Base-by-base conservation (phyloP, 805 yeast species). In the Candida koratica region DNA sequence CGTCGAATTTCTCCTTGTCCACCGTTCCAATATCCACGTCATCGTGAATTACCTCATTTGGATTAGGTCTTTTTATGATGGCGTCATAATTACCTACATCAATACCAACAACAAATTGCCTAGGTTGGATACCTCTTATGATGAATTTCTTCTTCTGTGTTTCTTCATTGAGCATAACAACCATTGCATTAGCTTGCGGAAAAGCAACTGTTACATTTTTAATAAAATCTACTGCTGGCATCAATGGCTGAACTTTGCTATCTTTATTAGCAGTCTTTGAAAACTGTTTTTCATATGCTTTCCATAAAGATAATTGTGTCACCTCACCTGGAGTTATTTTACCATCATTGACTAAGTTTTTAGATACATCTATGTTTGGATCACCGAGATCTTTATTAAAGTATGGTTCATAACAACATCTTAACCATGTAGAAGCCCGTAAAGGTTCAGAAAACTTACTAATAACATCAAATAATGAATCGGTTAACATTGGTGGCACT, bases 161-260 rank as follows among this genome's bases (percentile, higher is more conserved):
- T 32, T 56, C 60, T 4, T 51, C 44, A 10, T 75, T 78, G 27
- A 76, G 69, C 36, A 76, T 75, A 16, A 90, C 77, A 11, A 93
- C 97, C 90, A 88, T 89, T 1, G 98, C 97, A 35, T 85, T 81
- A 3, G 96, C 87, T 48, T 79, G 76, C 12, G 84, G 81, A 55
- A 93, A 93, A 1, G 96, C 95, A 42, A 78, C 77, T 22, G 89
- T 82, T 14, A 90, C 97, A 53, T 93, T 90, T 51, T 90, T 87
- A 56, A 93, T 93, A 58, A 93, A 93, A 47, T 93, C 97, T 9
- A 93, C 97, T 0, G 98, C 98, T 1, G 96, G 95, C 20, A 90
- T 69, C 33, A 90, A 64, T 16, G 55, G 56, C 33, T 58, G 60
- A 47, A 46, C 58, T 28, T 54, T 56, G 1, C 48, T 42, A 17